Evolutionary conservation across 2,329 filamentous ascomycete genomes (phyloP), one percentile per base, ranked within the genome.

Genomic region (Aotearoamyces nothofagi): DNA sequence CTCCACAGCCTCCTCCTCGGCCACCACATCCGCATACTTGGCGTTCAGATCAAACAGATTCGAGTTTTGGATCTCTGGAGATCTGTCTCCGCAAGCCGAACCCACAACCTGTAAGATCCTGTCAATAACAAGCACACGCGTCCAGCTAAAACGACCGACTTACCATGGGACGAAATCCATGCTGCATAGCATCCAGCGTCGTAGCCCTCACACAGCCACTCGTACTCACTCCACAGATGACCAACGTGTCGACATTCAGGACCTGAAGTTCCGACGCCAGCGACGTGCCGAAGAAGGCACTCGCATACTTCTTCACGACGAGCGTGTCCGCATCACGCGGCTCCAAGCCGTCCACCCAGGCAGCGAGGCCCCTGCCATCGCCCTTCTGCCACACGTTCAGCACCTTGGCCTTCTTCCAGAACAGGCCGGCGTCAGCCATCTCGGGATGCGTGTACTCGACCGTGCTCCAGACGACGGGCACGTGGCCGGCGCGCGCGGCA

Each of bases 221-320:
- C 9, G 57, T 62, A 42, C 56, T 59, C 23, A 62, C 58, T 11
- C 59, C 58, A 35, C 57, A 60, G 10, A 63, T 44, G 5, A 62
- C 55, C 13, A 60, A 39, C 5, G 56, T 59, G 34, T 61, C 56
- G n/a, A 56, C 43, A 15, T 46, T 46, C 27, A 50, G 41, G 4
- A 54, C 34, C 12, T 49, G 47, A 17, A 61, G 45, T 22, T 56
- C 47, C 1, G 52, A 52, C 14, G 50, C 49, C 22, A 61, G 47
- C 5, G 54, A 50, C 14, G 59, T 62, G 9, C 54, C 57, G 33
- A 62, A 58, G 40, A 61, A 60, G 2, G 53, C 55, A 31, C 51
- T 56, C 6, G 57, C 47, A 38, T 57, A 57, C 33, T 53, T 54
- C 47, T 62, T 61, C 24, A 46, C 44, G 17, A 61, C 38, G 5